These are phyloP conservation scores for Plectranthus barbatus DNA, from an alignment of 257 asterid genomes.

Conservation along the genomic window DNA sequence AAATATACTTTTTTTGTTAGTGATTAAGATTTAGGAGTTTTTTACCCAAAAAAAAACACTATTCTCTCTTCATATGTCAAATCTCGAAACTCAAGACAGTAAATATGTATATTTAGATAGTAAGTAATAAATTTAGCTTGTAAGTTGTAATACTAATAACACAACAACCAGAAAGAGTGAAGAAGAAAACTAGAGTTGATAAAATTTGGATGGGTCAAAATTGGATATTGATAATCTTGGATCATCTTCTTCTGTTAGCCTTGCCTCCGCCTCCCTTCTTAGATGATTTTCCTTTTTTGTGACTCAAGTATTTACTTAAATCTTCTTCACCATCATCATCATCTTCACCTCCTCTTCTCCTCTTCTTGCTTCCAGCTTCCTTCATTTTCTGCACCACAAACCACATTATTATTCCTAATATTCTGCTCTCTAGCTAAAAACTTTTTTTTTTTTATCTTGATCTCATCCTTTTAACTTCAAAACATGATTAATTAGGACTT, in stretches of 20 bases:
- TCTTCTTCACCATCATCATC: slow-evolving; percentile 49
- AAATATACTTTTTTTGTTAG: background rate
- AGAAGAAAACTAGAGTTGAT: too few species aligned
- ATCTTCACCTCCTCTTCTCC: slow-evolving; percentile 38
- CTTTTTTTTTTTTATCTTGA: too few species aligned
- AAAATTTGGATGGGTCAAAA: background rate
- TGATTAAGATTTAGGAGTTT: background rate
- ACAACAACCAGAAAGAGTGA: too few species aligned
- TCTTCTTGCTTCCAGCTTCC: slow-evolving; percentile 47
- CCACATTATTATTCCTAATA: too few species aligned
- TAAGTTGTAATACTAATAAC: background rate
- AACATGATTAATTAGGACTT: too few species aligned
- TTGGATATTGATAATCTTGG: background rate
- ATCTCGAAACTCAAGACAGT: too few species aligned
- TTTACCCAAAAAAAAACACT: too few species aligned
- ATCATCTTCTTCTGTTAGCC: slow-evolving; percentile 12
- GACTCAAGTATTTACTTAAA: slow-evolving; percentile 29
- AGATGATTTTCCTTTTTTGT: slow-evolving; percentile 35
- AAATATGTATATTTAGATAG: too few species aligned
- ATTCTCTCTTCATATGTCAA: too few species aligned
- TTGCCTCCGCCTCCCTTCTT: slow-evolving; percentile 24
- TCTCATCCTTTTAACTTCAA: too few species aligned
- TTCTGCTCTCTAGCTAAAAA: too few species aligned
- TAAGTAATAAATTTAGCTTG: too few species aligned
- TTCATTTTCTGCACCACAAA: slow-evolving; percentile 50